phyloP scores from a whole-genome alignment of 768 basidiomycete genomes.

The Hirschioporus abietinus region DNA sequence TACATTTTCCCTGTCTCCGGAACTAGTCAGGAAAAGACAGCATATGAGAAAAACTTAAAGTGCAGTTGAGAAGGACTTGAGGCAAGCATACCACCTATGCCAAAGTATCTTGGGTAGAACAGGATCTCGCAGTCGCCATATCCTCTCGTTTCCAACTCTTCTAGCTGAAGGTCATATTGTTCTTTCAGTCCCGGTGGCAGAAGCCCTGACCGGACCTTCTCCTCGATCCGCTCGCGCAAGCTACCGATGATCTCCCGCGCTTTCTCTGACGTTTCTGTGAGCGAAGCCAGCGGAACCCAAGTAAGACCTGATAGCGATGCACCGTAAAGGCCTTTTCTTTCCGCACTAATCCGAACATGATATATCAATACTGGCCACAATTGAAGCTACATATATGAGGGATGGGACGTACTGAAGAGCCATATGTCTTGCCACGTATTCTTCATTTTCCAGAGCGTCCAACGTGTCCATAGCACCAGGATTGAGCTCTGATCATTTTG shows the following conservation, averaged over 20 bases:
- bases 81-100: not conserved
- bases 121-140: not conserved
- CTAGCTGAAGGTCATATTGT: constrained; percentile 35
- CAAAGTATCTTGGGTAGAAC: not conserved
- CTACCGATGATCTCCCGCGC: not conserved
- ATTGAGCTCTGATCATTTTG: constrained; percentile 22
- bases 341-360: not conserved
- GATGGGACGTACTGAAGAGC: constrained; percentile 27
- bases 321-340: not conserved
- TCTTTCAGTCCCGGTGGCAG: constrained; percentile 28
- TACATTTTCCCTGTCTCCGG: constrained; percentile 20
- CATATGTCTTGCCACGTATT: constrained; percentile 22
- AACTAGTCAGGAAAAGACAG: not conserved
- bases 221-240: not conserved
- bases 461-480: constrained; percentile 24
- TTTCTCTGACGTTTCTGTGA: not conserved
- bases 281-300: not conserved
- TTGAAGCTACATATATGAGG: not conserved
- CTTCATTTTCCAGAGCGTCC: constrained; percentile 26
- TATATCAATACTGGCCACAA: not conserved
- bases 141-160: constrained; percentile 20
- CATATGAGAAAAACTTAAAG: not conserved
- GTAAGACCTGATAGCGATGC: not conserved
- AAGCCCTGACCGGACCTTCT: not conserved
- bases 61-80: not conserved